phyloP scores from a whole-genome alignment of 108 stramenopile genomes.

The Stephanodiscus triporus region DNA sequence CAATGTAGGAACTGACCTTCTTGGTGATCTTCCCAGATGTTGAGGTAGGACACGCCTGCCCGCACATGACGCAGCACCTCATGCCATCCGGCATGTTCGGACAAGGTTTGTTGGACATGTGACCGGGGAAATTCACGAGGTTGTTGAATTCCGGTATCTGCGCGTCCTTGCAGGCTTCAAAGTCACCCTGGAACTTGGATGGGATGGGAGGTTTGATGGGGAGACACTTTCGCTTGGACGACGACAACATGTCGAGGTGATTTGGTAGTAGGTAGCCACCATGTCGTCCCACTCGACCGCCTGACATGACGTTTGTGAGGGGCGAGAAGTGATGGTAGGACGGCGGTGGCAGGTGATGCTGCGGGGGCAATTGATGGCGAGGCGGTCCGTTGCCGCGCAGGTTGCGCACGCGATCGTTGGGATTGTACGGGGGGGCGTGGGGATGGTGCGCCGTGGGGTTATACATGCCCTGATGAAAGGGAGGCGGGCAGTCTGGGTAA shows the following conservation, averaged over 20 bases:
- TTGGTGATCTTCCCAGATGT: slow-evolving; percentile 64
- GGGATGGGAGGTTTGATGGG: slow-evolving; percentile 82
- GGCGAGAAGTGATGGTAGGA: slow-evolving; percentile 78
- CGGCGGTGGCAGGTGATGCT: slow-evolving; percentile 75
- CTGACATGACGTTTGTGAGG: slow-evolving; percentile 58
- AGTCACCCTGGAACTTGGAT: slow-evolving; percentile 88
- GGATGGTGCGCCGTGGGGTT: slow-evolving; percentile 20
- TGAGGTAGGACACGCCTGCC: slow-evolving; percentile 79
- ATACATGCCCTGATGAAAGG: slow-evolving; percentile 31
- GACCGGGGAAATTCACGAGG: slow-evolving; percentile 87
- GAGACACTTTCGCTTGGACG: slow-evolving; percentile 82
- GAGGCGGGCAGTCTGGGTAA: slow-evolving; percentile 19
- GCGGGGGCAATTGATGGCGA: slow-evolving; percentile 58
- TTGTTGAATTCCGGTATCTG: slow-evolving; percentile 85
- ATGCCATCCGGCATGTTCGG: slow-evolving; percentile 84
- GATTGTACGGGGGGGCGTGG: slow-evolving; percentile 41
- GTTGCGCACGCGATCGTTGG: slow-evolving; percentile 76
- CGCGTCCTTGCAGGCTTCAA: slow-evolving; percentile 74
- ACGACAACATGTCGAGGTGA: slow-evolving; percentile 57
- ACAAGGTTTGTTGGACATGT: slow-evolving; percentile 86
- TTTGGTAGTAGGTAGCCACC: slow-evolving; percentile 26
- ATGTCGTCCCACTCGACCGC: slow-evolving; percentile 8
- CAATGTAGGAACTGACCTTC: background rate
- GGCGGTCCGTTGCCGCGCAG: slow-evolving; percentile 75
- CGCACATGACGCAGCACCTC: slow-evolving; percentile 91